These are phyloP conservation scores for Tricholoma hemisulphureum DNA, from an alignment of 768 basidiomycete genomes.

Conservation along the genomic window DNA sequence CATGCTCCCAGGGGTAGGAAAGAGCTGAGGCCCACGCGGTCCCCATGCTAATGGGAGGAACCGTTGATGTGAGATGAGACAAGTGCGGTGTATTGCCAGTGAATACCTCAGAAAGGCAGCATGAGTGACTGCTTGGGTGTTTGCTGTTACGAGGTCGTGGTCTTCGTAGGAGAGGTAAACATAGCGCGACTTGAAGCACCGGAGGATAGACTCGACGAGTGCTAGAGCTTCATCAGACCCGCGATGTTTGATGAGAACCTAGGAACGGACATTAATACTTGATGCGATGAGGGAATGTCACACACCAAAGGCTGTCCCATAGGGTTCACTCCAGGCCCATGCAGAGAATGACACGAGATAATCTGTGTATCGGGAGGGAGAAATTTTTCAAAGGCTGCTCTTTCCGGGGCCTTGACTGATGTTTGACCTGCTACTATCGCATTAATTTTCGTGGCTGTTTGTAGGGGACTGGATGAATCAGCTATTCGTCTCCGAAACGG, in stretches of 20 bases:
- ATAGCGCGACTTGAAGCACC: conserved; percentile 76
- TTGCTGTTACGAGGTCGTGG: conserved; percentile 94
- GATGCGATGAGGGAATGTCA: not conserved
- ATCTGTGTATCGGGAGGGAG: conserved; percentile 87
- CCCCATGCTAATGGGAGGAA: conserved; percentile 72
- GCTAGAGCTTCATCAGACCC: conserved; percentile 68
- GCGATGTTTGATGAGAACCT: conserved; percentile 90
- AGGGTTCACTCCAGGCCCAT: conserved; percentile 88
- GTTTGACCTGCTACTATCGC: conserved; percentile 96
- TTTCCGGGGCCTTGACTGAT: conserved; percentile 94
- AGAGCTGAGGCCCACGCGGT: conserved; percentile 84
- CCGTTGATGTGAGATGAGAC: not conserved
- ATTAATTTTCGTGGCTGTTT: conserved; percentile 82
- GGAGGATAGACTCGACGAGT: conserved; percentile 81
- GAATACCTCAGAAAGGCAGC: conserved; percentile 91
- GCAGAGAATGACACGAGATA: conserved; percentile 90
- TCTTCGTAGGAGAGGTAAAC: conserved; percentile 96
- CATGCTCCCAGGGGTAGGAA: conserved; percentile 93
- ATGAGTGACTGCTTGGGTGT: conserved; percentile 97
- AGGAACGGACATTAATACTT: not conserved
- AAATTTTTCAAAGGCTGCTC: conserved; percentile 81
- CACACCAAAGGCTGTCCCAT: conserved; percentile 87
- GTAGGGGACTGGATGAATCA: conserved; percentile 4
- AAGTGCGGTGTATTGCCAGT: not conserved
- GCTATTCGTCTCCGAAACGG: not conserved